Conservation (phyloP, 148 eudicot species). For the Pouteria glomerata region DNA sequence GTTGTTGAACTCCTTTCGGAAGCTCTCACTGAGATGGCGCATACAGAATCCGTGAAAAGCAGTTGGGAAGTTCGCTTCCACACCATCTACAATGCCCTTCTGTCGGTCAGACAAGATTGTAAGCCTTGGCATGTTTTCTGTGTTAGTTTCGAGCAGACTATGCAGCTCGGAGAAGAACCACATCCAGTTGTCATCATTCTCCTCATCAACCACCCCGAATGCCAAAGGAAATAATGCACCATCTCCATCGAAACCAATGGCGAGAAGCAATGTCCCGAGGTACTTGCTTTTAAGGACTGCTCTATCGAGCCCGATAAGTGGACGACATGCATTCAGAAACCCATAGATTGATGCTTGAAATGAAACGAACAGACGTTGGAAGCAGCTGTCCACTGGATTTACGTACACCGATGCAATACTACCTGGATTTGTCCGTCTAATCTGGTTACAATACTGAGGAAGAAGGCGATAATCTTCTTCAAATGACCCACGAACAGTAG, state of each 20-base stretch:
- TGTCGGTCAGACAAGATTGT: constrained; percentile 64
- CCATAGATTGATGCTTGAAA: constrained; percentile 67
- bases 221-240: constrained; percentile 66
- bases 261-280: constrained; percentile 59
- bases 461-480: constrained; percentile 76
- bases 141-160: constrained; percentile 51
- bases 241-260: constrained; percentile 68
- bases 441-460: constrained; percentile 60
- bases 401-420: constrained; percentile 65
- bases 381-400: constrained; percentile 46
- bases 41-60: constrained; percentile 74
- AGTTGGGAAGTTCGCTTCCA: constrained; percentile 59
- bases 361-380: constrained; percentile 60
- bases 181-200: constrained; percentile 75
- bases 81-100: constrained; percentile 53
- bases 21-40: constrained; percentile 58
- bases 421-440: constrained; percentile 59
- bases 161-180: constrained; percentile 79
- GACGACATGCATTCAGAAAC: constrained; percentile 63
- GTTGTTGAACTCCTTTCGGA: constrained; percentile 63
- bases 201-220: constrained; percentile 75
- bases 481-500: constrained; percentile 67
- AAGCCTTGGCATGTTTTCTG: constrained; percentile 69
- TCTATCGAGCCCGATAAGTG: constrained; percentile 68
- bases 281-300: constrained; percentile 58